Percentiles rank a stretch among this genome's conserved stretches.
These are phyloP conservation scores for Cytospora piceae DNA, from an alignment of 2,329 filamentous ascomycete species.

Conservation along the genomic window DNA sequence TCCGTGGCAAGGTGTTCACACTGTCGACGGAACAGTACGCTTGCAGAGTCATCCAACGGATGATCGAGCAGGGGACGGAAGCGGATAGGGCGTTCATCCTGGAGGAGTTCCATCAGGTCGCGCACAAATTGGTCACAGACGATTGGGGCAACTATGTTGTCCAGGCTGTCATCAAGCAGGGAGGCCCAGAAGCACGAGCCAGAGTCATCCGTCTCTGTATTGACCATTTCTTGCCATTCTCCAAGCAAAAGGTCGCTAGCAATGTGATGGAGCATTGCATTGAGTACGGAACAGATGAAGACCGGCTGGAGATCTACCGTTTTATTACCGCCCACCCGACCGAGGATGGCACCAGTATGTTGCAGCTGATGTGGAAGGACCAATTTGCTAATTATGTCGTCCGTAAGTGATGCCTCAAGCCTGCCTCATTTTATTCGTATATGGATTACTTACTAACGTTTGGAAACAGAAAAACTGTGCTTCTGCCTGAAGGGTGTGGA, in stretches of 20 bases:
- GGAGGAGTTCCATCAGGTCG: conserved; percentile 75
- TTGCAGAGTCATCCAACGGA: conserved; percentile 90
- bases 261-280: conserved; percentile 97
- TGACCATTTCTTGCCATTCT: conserved; percentile 71
- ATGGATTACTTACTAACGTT: conserved; percentile 33
- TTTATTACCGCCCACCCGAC: conserved; percentile 63
- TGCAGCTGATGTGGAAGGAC: conserved; percentile 82
- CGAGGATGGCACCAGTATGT: conserved; percentile 65
- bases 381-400: conserved; percentile 96
- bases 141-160: conserved; percentile 96
- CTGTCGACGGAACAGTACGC: conserved; percentile 83
- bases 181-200: conserved; percentile 70
- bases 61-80: conserved; percentile 81
- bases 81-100: conserved; percentile 74
- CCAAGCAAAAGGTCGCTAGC: conserved; percentile 95
- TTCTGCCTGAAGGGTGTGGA: conserved; percentile 63
- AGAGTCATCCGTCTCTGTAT: conserved; percentile 76
- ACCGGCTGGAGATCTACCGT: conserved; percentile 70
- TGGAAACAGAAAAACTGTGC: conserved; percentile 74
- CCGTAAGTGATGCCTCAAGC: conserved; percentile 64
- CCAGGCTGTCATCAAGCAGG: conserved; percentile 86
- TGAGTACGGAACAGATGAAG: conserved; percentile 67
- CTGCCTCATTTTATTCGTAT: neutral
- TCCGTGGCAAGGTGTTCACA: conserved; percentile 73
- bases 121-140: conserved; percentile 75